Conservation (phyloP, 352 stramenopile genomes). For the Phytophthora nicotianae region DNA sequence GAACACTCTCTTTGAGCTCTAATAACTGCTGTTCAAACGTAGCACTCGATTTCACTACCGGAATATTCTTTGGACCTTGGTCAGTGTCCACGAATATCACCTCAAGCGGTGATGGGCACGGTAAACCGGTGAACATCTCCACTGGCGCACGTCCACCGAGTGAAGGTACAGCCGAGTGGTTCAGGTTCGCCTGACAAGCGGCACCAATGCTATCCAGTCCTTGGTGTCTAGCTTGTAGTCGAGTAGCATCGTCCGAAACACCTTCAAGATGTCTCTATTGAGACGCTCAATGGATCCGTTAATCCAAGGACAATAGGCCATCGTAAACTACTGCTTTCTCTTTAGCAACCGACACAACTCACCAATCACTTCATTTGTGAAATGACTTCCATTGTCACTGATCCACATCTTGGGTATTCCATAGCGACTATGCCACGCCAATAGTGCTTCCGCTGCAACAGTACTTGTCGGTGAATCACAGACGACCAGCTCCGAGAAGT, state of each 20-base stretch:
- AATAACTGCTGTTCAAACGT: neutral
- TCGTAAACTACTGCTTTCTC: neutral
- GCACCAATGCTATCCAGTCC: conserved; percentile 23
- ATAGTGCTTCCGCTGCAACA: neutral
- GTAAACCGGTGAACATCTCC: conserved; percentile 8
- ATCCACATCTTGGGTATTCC: no score
- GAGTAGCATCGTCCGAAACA: neutral
- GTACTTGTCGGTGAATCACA: conserved; percentile 2
- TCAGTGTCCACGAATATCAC: neutral
- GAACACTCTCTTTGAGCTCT: neutral
- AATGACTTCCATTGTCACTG: neutral
- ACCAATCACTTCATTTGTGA: neutral
- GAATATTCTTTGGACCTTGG: neutral
- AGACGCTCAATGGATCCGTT: neutral
- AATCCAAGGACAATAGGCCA: neutral
- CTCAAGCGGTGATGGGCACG: neutral
- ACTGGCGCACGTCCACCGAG: conserved; percentile 14
- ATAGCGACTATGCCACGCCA: neutral
- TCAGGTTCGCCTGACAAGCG: conserved; percentile 37
- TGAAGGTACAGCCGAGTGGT: conserved; percentile 33
- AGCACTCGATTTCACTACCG: neutral
- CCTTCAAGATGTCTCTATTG: neutral
- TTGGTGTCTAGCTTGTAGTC: neutral
- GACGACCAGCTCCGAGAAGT: neutral
- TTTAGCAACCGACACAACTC: conserved; percentile 4